phyloP scores from a whole-genome alignment of 1,284 basidiomycete species.

The Pterulicium gracile region DNA sequence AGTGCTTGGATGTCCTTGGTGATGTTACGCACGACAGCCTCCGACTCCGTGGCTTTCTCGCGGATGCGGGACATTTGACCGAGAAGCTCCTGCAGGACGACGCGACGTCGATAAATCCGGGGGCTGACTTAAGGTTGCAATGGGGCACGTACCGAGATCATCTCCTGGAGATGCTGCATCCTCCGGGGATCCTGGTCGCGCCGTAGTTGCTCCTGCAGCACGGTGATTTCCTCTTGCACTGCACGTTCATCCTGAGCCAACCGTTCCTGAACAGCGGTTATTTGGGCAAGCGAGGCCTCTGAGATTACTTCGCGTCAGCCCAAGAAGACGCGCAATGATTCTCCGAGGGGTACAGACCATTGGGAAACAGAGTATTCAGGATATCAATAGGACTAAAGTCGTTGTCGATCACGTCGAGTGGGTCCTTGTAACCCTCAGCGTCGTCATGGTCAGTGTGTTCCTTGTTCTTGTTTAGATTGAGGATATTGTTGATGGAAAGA shows the following conservation, averaged over 20 bases:
- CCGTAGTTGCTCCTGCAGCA: conserved; percentile 55
- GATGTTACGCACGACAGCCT: conserved; percentile 90
- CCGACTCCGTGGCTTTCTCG: conserved; percentile 92
- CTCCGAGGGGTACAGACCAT: conserved; percentile 38
- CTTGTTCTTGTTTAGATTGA: conserved; percentile 31
- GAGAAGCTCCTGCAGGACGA: conserved; percentile 76
- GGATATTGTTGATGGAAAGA: conserved; percentile 54
- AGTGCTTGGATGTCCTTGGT: conserved; percentile 95
- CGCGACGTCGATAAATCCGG: conserved; percentile 4
- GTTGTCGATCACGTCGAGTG: conserved; percentile 45
- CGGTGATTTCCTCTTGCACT: conserved; percentile 65
- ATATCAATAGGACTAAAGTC: conserved; percentile 48
- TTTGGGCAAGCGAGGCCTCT: conserved; percentile 60
- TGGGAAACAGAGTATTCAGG: conserved; percentile 65
- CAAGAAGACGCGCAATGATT: neutral
- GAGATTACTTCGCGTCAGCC: conserved; percentile 3
- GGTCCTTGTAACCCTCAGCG: conserved; percentile 30
- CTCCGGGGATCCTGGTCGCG: conserved; percentile 72
- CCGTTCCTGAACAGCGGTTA: conserved; percentile 50
- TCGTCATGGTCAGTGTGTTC: conserved; percentile 23
- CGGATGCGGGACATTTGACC: conserved; percentile 90
- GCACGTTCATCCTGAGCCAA: conserved; percentile 50
- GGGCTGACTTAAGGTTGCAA: conserved; percentile 2
- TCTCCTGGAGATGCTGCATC: conserved; percentile 85
- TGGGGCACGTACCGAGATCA: conserved; percentile 76